Conservation (phyloP, 2,329 filamentous ascomycete species). For the Tolypocladium tundrense region DNA sequence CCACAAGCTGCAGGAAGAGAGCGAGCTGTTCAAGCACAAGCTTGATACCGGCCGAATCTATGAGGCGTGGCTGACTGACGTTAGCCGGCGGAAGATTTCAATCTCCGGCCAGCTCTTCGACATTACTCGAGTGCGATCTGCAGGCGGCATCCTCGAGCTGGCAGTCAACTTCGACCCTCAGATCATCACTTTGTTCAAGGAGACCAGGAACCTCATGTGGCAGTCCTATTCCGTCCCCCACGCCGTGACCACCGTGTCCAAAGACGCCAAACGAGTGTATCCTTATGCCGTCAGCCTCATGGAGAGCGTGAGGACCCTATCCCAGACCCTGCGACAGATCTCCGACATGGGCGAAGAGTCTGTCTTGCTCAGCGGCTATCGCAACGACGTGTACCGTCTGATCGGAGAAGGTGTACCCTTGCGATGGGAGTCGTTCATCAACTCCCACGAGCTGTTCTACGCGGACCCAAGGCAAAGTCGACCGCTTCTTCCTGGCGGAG, state of each 20-base stretch:
- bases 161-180: constrained; percentile 95
- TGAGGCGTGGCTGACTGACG: constrained; percentile 89
- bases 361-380: constrained; percentile 79
- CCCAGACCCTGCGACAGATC: constrained; percentile 80
- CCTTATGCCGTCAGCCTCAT: constrained; percentile 96
- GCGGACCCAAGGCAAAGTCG: constrained; percentile 36
- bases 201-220: constrained; percentile 93
- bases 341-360: constrained; percentile 78
- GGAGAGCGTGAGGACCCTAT: constrained; percentile 92
- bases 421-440: constrained; percentile 96
- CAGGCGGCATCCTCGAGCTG: constrained; percentile 79
- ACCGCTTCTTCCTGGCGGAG: constrained; percentile 28
- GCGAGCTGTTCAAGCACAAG: constrained; percentile 90
- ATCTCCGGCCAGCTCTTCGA: constrained; percentile 90
- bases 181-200: constrained; percentile 96
- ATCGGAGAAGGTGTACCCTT: constrained; percentile 81
- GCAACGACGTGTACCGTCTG: constrained; percentile 77
- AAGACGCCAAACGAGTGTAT: constrained; percentile 97
- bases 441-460: constrained; percentile 81
- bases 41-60: constrained; percentile 90
- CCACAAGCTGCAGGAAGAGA: constrained; percentile 84
- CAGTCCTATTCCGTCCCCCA: constrained; percentile 91
- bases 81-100: constrained; percentile 76
- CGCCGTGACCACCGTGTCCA: constrained; percentile 87
- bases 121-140: constrained; percentile 79